phyloP scores from a whole-genome alignment of 345 rosid genomes.

The Erodium maritimum region DNA sequence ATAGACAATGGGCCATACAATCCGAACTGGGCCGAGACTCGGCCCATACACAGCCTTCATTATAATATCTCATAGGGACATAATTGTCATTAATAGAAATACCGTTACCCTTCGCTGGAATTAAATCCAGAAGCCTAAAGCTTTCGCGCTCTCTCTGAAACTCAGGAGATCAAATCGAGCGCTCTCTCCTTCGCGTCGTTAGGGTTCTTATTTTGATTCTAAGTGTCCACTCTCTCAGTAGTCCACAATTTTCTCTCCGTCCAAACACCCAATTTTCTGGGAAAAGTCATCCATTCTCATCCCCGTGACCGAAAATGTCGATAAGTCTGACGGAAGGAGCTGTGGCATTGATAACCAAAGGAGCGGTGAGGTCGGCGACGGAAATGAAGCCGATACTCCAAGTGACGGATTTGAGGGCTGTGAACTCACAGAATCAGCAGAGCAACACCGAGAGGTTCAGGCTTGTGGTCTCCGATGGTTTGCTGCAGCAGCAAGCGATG shows the following conservation, averaged over 20 bases:
- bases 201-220: not conserved
- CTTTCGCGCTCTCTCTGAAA: not conserved
- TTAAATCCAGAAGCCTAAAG: not conserved
- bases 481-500: conserved; percentile 53
- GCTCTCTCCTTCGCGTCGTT: not conserved
- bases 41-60: no score
- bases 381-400: conserved; percentile 59
- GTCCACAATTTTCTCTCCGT: not conserved
- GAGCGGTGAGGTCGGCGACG: conserved; percentile 29
- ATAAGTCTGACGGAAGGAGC: conserved; percentile 52
- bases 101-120: not conserved
- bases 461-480: conserved; percentile 59
- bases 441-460: conserved; percentile 40
- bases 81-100: not conserved
- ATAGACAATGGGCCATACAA: no score
- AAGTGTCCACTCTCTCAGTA: not conserved
- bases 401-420: conserved; percentile 54
- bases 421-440: conserved; percentile 35
- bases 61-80: not conserved
- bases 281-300: no score
- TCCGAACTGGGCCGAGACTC: no score
- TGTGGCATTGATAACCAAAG: conserved; percentile 32
- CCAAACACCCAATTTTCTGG: not conserved
- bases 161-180: not conserved
- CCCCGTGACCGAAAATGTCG: conserved; percentile 16